Base-by-base conservation (phyloP, 2,329 filamentous ascomycete species). In the Aspergillus nomiae region DNA sequence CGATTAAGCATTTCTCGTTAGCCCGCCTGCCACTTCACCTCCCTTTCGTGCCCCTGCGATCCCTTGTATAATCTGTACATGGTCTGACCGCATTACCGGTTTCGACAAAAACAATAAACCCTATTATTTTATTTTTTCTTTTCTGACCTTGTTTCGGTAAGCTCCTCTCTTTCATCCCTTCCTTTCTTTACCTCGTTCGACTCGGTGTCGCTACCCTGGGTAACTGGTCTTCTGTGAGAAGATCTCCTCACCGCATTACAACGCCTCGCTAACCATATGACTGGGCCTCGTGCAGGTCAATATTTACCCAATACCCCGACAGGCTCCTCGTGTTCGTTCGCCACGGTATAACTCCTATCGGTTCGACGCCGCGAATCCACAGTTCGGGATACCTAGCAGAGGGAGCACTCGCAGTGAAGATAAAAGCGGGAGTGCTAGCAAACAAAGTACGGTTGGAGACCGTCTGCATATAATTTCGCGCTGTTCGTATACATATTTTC, bases 11-110 rank as follows among this genome's bases (percentile, higher is more conserved):
- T 71, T 74, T 73, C 67, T 71, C 62, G 60, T 46, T 62, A 62
- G 63, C 61, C 67, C 65, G 56, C 65, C 62, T 67, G 64, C 65
- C 60, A 63, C 61, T 66, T 63, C 61, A 64, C 65, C 68, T 70
- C 67, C 68, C 64, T 69, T 71, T 61, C 70, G 58, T 65, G 65
- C 62, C 69, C 70, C 70, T 71, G 69, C 64, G 60, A 61, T 66
- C 65, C 69, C 67, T 68, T 72, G 70, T 74, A 69, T 73, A 68
- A 66, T 70, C 65, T 73, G 69, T 73, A 71, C 70, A 72, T 72
- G 71, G 70, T 64, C 65, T 68, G 69, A 66, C 65, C 66, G 67
- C 58, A 64, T 68, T 69, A 65, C 63, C 67, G 48, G 51, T 70
- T 61, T 50, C 62, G 65, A 68, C 64, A 67, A 60, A 66, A 67